Conservation (phyloP, 1,284 basidiomycete genomes). For the Meira nashicola region DNA sequence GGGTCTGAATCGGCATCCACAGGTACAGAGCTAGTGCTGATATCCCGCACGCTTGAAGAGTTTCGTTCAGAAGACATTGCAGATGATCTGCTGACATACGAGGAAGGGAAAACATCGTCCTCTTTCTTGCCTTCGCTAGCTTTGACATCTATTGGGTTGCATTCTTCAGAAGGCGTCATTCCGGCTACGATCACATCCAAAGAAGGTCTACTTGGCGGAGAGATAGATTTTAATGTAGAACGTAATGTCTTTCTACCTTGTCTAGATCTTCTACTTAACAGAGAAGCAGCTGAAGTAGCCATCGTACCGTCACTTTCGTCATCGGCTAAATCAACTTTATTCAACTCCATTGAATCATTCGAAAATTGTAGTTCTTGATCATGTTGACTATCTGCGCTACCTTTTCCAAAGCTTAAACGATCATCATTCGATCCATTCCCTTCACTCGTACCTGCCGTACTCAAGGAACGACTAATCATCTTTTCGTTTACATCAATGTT, state of each 20-base stretch:
- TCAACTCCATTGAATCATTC: no score
- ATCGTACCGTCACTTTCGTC: conserved; percentile 6
- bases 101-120: no score
- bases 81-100: no score
- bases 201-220: not conserved
- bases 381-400: not conserved
- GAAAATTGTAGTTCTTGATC: no score
- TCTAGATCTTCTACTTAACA: not conserved
- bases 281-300: conserved; percentile 1
- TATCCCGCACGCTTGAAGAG: no score
- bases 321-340: conserved; percentile 1
- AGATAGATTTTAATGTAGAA: not conserved
- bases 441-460: not conserved
- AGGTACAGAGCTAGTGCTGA: not conserved
- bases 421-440: not conserved
- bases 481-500: not conserved
- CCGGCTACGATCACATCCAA: conserved; percentile 7
- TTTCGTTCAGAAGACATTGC: no score
- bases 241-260: not conserved
- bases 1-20: conserved; percentile 11
- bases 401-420: not conserved
- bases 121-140: not conserved
- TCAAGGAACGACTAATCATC: no score
- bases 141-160: not conserved
- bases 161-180: not conserved